These are phyloP conservation scores for Candida coleopterorum DNA, from an alignment of 805 yeast species.

Conservation along the genomic window DNA sequence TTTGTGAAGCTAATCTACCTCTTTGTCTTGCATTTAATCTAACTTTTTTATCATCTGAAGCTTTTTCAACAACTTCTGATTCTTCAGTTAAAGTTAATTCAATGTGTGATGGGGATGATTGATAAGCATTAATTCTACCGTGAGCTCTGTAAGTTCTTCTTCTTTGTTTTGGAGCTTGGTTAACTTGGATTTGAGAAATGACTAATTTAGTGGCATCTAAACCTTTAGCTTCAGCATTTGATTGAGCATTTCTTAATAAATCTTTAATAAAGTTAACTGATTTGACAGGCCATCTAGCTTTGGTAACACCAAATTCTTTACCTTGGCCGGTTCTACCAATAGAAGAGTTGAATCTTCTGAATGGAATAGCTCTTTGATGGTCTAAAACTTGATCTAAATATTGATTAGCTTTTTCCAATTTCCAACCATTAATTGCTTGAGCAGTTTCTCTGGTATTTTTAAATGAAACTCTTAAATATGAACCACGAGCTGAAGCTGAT, in stretches of 20 bases:
- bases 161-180: slow-evolving; percentile 99
- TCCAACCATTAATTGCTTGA: slow-evolving; percentile 98
- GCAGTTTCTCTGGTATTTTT: slow-evolving; percentile 99
- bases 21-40: slow-evolving; percentile 87
- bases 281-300: slow-evolving; percentile 99
- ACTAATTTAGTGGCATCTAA: slow-evolving; percentile 91
- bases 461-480: slow-evolving; percentile 98
- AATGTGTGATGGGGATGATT: slow-evolving; percentile 98
- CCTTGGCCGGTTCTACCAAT: slow-evolving; percentile 99
- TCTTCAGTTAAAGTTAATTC: slow-evolving; percentile 95
- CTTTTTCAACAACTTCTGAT: slow-evolving; percentile 90
- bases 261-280: slow-evolving; percentile 93
- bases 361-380: slow-evolving; percentile 99
- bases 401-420: slow-evolving; percentile 89
- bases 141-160: slow-evolving; percentile 99
- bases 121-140: slow-evolving; percentile 99
- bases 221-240: slow-evolving; percentile 99
- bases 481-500: slow-evolving; percentile 99
- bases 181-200: slow-evolving; percentile 98
- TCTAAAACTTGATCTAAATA: slow-evolving; percentile 95
- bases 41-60: slow-evolving; percentile 61
- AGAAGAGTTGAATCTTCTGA: slow-evolving; percentile 95
- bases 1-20: slow-evolving; percentile 86
- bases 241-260: slow-evolving; percentile 94
- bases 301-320: slow-evolving; percentile 99